Percentiles rank a stretch among this genome's conserved stretches.
Evolutionary conservation across 176 grass and related monocot species (phyloP).

Genomic region (Oryza glumipatula): DNA sequence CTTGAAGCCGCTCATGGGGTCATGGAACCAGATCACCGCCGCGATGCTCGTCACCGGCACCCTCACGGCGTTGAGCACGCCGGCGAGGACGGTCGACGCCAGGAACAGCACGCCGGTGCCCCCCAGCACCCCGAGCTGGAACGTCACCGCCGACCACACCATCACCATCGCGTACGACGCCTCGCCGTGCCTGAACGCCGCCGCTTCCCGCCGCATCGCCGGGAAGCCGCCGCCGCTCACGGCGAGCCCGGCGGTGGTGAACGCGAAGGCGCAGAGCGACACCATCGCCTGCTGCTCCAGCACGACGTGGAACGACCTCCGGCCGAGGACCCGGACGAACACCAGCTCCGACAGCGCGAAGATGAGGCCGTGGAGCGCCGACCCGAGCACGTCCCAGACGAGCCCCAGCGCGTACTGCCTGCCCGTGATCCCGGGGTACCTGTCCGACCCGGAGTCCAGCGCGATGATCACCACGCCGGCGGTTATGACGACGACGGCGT

Average conservation of each 20-base stretch:
- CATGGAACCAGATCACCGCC: conserved; percentile 82
- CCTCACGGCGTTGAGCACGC: conserved; percentile 88
- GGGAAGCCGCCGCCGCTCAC: conserved; percentile 51
- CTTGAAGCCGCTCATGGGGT: conserved; percentile 92
- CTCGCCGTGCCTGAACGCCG: conserved; percentile 48
- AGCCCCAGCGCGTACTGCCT: conserved; percentile 72
- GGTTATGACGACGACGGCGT: conserved; percentile 78
- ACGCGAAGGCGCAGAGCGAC: conserved; percentile 68
- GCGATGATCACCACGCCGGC: conserved; percentile 67
- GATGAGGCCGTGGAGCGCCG: conserved; percentile 89
- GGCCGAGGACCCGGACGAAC: conserved; percentile 57
- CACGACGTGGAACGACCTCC: conserved; percentile 81
- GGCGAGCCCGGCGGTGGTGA: conserved; percentile 71
- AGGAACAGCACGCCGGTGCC: conserved; percentile 82
- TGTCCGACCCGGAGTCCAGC: conserved; percentile 74
- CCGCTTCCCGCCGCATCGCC: conserved; percentile 62
- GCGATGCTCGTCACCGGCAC: conserved; percentile 81
- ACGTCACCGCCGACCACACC: conserved; percentile 69
- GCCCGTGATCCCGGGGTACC: conserved; percentile 59
- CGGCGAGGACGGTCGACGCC: conserved; percentile 84
- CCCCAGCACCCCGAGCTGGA: conserved; percentile 81
- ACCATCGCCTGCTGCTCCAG: conserved; percentile 92
- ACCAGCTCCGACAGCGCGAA: conserved; percentile 91
- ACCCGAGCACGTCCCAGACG: conserved; percentile 69
- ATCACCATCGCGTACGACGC: conserved; percentile 64